Evolutionary conservation across 2,329 filamentous ascomycete genomes (phyloP), one percentile per base, ranked within the genome.

Genomic region (Sarocladium oryzae): DNA sequence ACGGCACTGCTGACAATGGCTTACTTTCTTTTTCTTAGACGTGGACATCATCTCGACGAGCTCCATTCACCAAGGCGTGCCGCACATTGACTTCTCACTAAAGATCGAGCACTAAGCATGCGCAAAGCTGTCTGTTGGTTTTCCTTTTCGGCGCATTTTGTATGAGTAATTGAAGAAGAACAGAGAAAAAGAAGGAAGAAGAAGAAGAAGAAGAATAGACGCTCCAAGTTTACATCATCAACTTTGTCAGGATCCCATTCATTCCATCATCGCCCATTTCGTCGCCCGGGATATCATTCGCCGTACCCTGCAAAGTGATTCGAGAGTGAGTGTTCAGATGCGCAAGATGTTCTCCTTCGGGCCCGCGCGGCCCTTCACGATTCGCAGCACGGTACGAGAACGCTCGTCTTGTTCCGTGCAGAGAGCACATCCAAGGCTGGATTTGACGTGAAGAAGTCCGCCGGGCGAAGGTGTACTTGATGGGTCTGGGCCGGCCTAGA

Each of bases 31-130:
- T n/a, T n/a, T n/a, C n/a, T 8, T 20, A 78, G 90, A 97, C 69
- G 84, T 99, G 58, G 93, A 99, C 69, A 91, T 99, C 58, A 84
- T 97, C 60, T 96, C 91, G 38, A 96, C 92, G 38, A 96, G 91
- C 66, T 92, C 88, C 50, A 96, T 99, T 63, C 93, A 99, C 63
- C 93, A 99, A 72, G 92, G 93, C 2, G 89, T 95, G 2, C 82
- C 87, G 26, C 90, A 96, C 65, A 84, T 99, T 41, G 93, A 99
- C 68, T 97, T 96, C 66, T 96, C 91, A 4, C 76, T 99, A 58
- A 99, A 99, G 75, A 91, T 99, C 56, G 66, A 70, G 38, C 67
- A 69, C 49, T 69, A 62, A 59, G 6, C n/a, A n/a, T n/a, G n/a
- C n/a, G 28, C 13, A 8, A 8, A 32, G 28, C 28, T 15, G 6